Base-by-base conservation (phyloP, 2,329 filamentous ascomycete genomes). In the Sporothrix variecibatus region DNA sequence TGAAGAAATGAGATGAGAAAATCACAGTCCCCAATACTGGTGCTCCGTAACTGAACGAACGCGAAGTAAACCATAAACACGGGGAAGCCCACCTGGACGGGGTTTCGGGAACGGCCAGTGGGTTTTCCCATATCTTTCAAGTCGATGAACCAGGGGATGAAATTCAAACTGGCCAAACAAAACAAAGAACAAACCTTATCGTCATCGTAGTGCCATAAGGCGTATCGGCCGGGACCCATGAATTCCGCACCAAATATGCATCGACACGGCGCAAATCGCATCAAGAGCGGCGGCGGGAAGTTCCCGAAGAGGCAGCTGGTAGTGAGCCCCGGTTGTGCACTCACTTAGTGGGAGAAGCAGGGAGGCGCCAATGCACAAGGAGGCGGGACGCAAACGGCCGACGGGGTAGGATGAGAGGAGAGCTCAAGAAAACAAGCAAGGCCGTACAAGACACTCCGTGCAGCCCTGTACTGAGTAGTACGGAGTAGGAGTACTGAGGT, bases 161-260 rank as follows among this genome's bases (percentile, higher is more conserved):
- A n/a, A 43, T 15, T 23, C n/a, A 43, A 43, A 43, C 60, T 12
- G 11, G 34, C 60, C 60, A 64, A 43, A 64, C 34, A 64, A 64
- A 64, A 43, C 34, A 40, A 3, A 65, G 34, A 38, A 11, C 20
- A 23, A 23, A 26, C 9, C 20, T 23, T 65, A 65, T 65, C 60
- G 60, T 43, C 60, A 43, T 65, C n/a, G 60, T 23, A 43, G 60
- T n/a, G 60, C 60, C 34, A 23, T 26, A 65, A 65, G 60, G 60
- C 60, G 60, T 65, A 43, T 65, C 60, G n/a, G 60, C 60, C 34
- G 6, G 34, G n/a, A 23, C 34, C 60, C 60, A 65, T 43, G 3
- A 4, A 65, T 12, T 34, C 7, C 34, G 34, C 34, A 2, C 34
- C 34, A 3, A 34, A 34, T 8, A 34, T 34, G 34, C 34, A 64